A percentile compares a stretch with the other conserved stretches of the same genome.
These are phyloP conservation scores for Colletotrichum viniferum DNA, from an alignment of 2,329 filamentous ascomycete species.

Conservation along the genomic window DNA sequence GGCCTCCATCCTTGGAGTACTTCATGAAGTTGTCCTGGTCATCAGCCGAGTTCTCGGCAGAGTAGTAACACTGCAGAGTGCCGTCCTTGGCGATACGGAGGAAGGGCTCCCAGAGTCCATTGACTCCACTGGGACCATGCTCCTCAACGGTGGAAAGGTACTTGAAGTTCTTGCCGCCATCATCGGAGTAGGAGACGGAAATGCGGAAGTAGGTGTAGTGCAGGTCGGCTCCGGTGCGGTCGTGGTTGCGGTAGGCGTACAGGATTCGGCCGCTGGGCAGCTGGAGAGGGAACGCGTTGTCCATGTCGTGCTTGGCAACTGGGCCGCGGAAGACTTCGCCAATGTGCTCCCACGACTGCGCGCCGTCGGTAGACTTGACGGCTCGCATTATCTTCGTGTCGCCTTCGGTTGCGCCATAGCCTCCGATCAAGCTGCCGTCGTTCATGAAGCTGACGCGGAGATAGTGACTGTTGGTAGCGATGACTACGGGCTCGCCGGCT, in stretches of 20 bases:
- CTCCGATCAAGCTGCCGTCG: conserved; percentile 30
- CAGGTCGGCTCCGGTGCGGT: conserved; percentile 22
- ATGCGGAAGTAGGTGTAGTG: conserved; percentile 43
- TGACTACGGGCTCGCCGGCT: conserved; percentile 25
- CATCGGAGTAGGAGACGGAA: conserved; percentile 43
- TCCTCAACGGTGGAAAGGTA: conserved; percentile 35
- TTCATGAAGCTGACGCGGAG: conserved; percentile 30
- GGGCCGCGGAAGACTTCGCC: conserved; percentile 25
- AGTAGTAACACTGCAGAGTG: conserved; percentile 48
- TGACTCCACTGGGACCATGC: conserved; percentile 24
- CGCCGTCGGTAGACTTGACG: conserved; percentile 29
- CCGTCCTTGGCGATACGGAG: conserved; percentile 41
- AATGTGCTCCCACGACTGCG: conserved; percentile 29
- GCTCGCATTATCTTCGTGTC: conserved; percentile 27
- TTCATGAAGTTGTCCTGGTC: conserved; percentile 48
- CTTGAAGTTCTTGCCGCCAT: conserved; percentile 40
- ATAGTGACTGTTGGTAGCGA: conserved; percentile 31
- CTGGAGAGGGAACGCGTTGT: conserved; percentile 37
- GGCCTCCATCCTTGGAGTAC: conserved; percentile 41
- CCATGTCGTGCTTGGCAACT: conserved; percentile 30
- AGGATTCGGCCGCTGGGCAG: conserved; percentile 40
- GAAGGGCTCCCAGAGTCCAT: conserved; percentile 52
- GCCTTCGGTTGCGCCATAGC: conserved; percentile 30
- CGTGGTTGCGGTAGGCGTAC: conserved; percentile 41
- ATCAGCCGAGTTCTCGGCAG: conserved; percentile 37